These are phyloP conservation scores for Pelargonium citronellum DNA, from an alignment of 441 rosid species.

Conservation along the genomic window DNA sequence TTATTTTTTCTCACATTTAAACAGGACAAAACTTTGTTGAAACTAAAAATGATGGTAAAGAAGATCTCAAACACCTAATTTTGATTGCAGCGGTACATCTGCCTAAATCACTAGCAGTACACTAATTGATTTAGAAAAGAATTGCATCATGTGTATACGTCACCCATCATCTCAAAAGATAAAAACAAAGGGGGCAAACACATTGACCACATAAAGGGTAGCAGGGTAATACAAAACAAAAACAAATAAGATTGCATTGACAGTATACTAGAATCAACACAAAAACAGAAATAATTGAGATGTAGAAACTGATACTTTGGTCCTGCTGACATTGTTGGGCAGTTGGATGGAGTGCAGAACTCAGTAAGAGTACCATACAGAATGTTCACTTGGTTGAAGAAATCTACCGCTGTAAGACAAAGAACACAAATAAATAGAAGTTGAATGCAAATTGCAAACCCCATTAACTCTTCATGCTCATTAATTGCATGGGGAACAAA, in stretches of 20 bases:
- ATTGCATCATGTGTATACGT: too few species aligned
- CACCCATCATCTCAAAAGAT: too few species aligned
- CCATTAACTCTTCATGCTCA: not conserved
- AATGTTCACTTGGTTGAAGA: conserved; percentile 46
- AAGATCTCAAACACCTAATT: not conserved
- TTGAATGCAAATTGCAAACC: conserved; percentile 1
- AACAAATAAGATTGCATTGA: not conserved
- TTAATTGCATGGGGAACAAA: not conserved
- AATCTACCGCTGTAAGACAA: conserved; percentile 39
- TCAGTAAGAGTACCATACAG: conserved; percentile 44
- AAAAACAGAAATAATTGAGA: not conserved
- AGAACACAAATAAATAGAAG: conserved; percentile 8
- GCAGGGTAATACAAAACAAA: not conserved
- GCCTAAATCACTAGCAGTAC: not conserved
- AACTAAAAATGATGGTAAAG: not conserved
- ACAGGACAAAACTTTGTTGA: not conserved
- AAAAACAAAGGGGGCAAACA: not conserved
- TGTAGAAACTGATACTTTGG: conserved; percentile 29
- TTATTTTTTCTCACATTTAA: not conserved
- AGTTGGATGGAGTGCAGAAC: conserved; percentile 40
- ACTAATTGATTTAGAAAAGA: not conserved
- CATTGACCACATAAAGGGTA: not conserved
- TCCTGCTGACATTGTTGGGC: conserved; percentile 47
- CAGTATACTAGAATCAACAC: not conserved
- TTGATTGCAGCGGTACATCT: not conserved